Percentiles rank a stretch among this genome's conserved stretches.
These are phyloP conservation scores for Apophysomyces elegans DNA, from an alignment of 371 early-diverging fungal species.

Conservation along the genomic window DNA sequence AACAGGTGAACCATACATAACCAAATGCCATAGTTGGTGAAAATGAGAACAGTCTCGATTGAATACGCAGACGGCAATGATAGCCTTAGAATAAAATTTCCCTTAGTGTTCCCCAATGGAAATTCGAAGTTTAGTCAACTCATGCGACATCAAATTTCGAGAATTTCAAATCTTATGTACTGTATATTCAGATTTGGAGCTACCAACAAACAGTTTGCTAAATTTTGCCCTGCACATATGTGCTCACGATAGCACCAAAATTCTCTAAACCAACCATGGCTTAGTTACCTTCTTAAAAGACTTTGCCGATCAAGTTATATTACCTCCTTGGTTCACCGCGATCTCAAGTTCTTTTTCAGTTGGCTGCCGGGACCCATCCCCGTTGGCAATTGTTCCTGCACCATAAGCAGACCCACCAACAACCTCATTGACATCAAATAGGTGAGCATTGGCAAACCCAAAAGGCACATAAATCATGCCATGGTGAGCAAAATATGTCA, in stretches of 20 bases:
- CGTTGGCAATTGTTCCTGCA: conserved; percentile 60
- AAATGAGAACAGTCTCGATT: no score
- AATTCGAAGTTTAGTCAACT: no score
- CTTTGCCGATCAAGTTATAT: neutral
- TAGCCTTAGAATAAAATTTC: no score
- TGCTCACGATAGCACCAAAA: conserved; percentile 3
- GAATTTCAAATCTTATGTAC: no score
- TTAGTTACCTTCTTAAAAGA: neutral
- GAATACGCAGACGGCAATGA: no score
- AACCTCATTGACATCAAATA: conserved; percentile 57
- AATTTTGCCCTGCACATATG: conserved; percentile 2
- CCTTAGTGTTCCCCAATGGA: no score
- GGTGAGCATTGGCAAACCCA: conserved; percentile 57
- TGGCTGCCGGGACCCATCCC: conserved; percentile 54
- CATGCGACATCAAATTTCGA: no score
- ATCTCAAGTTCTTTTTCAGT: conserved; percentile 66
- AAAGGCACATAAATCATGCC: conserved; percentile 84
- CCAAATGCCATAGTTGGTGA: no score
- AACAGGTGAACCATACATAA: no score
- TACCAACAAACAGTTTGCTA: neutral
- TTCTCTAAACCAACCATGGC: neutral
- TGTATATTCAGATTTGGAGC: no score
- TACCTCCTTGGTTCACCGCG: conserved; percentile 50
- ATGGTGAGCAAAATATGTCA: conserved; percentile 80
- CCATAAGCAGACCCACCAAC: conserved; percentile 81